Conservation (phyloP, 164 flowering plant genomes). For the Umbilicus rupestris region DNA sequence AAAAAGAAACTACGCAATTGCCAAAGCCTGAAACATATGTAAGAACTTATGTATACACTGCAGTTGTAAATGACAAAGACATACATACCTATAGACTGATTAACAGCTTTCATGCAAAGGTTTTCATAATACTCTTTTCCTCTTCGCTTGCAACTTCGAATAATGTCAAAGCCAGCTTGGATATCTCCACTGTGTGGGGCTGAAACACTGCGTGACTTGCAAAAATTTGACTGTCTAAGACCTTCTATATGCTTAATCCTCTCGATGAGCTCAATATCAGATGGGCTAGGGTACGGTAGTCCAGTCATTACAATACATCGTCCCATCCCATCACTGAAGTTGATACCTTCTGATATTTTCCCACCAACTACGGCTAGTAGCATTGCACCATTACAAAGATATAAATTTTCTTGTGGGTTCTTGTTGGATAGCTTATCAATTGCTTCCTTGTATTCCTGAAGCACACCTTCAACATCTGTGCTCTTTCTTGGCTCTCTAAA, state of each 20-base stretch:
- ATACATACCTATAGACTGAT: slow-evolving; percentile 83
- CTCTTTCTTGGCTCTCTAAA: slow-evolving; percentile 86
- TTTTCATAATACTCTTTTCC: slow-evolving; percentile 95
- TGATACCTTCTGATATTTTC: slow-evolving; percentile 93
- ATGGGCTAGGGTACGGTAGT: slow-evolving; percentile 88
- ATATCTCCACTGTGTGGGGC: slow-evolving; percentile 23
- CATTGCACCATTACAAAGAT: slow-evolving; percentile 55
- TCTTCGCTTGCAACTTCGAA: slow-evolving; percentile 69
- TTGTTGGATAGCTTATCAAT: slow-evolving; percentile 25
- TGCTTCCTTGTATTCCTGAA: slow-evolving; percentile 70
- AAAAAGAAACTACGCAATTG: not conserved
- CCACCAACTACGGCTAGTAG: slow-evolving; percentile 95
- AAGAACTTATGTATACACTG: not conserved
- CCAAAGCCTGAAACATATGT: not conserved
- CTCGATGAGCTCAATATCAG: slow-evolving; percentile 78
- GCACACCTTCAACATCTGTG: slow-evolving; percentile 55
- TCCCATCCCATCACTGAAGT: slow-evolving; percentile 96
- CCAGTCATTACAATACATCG: slow-evolving; percentile 97
- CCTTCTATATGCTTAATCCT: slow-evolving; percentile 86
- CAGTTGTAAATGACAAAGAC: not conserved
- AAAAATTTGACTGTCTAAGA: slow-evolving; percentile 24
- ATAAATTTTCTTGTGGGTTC: slow-evolving; percentile 19
- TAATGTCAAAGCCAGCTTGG: slow-evolving; percentile 56
- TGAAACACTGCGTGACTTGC: slow-evolving; percentile 10
- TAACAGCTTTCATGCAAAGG: slow-evolving; percentile 98